Base-by-base conservation (phyloP, 2,329 filamentous ascomycete species). In the Aspergillus arachidicola region DNA sequence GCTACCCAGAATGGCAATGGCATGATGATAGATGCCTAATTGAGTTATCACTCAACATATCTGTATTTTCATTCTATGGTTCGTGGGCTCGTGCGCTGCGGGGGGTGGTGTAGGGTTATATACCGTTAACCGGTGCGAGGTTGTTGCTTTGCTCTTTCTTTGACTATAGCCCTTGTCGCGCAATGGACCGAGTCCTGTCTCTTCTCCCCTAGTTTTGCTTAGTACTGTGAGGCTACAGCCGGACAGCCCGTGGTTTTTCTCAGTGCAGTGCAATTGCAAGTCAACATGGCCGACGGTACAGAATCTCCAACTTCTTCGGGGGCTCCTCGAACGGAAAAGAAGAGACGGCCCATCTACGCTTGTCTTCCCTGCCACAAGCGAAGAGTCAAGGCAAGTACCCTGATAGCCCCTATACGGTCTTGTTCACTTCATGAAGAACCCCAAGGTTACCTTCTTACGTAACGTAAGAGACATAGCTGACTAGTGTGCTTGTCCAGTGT, bases 21-120 rank as follows among this genome's bases (percentile, higher is more conserved):
- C 14, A 55, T 55, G 51, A 55, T 38, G 51, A 55, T 55, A 55
- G 32, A 55, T 55, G 51, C 51, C 51, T 38, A 38, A 6, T 38
- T 26, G 34, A 38, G 51, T 11, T 55, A 12, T 38, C 3, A 41
- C 38, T 12, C 21, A 55, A 26, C 51, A 38, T 26, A 32, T 32
- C 26, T 38, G 7, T 38, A 34, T 55, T 10, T 23, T 34, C 32
- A 14, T 38, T 26, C 14, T 38, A 16, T 38, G n/a, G 32, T 38
- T 55, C 34, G 21, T 21, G 32, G 38, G 51, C 32, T 55, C 51
- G 51, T 55, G 51, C 51, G 51, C 14, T 38, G 51, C 23, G 32
- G 21, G 51, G 51, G 32, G 11, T 26, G 21, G 16, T n/a, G 32
- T 55, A n/a, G 51, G 11, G n/a, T 55, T 51, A 32, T 32, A 51